phyloP scores from a whole-genome alignment of 371 early-diverging fungal species.

The Sporodiniella umbellata region DNA sequence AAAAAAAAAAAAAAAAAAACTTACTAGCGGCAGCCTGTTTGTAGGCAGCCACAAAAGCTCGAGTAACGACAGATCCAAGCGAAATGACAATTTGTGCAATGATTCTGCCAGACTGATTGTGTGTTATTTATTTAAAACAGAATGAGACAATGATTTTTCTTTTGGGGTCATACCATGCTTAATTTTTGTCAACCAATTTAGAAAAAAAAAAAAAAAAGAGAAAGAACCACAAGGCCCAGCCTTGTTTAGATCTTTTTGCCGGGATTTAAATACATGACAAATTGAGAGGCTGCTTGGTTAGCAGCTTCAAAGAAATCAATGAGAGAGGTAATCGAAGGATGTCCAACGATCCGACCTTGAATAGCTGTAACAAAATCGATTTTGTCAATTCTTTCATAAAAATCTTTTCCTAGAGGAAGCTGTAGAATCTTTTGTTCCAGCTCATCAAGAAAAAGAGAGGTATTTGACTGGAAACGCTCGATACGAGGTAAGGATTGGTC shows the following conservation, averaged over 20 bases:
- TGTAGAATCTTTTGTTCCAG: conserved; percentile 25
- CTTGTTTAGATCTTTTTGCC: not conserved
- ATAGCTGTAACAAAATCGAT: conserved; percentile 26
- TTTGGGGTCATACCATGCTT: not conserved
- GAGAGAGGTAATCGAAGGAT: conserved; percentile 27
- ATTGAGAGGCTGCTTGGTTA: not conserved
- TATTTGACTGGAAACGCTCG: conserved; percentile 3
- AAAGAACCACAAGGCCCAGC: not conserved
- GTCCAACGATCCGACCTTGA: conserved; percentile 14
- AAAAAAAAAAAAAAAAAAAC: conserved; percentile 38
- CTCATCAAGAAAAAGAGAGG: conserved; percentile 10
- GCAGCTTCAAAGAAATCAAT: conserved; percentile 5
- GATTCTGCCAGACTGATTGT: conserved; percentile 57
- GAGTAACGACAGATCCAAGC: conserved; percentile 84
- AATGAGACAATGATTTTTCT: no score
- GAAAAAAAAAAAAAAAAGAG: not conserved
- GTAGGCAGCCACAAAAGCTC: conserved; percentile 95
- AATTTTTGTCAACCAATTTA: not conserved
- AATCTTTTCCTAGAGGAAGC: conserved; percentile 29
- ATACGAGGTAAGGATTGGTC: conserved; percentile 7
- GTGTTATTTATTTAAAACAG: not conserved
- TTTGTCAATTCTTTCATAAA: conserved; percentile 18
- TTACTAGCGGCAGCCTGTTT: conserved; percentile 89
- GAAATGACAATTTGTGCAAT: conserved; percentile 86
- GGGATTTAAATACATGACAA: not conserved